These are phyloP conservation scores for Chytriomyces confervae DNA, from an alignment of 192 early-diverging fungal species.

Conservation along the genomic window DNA sequence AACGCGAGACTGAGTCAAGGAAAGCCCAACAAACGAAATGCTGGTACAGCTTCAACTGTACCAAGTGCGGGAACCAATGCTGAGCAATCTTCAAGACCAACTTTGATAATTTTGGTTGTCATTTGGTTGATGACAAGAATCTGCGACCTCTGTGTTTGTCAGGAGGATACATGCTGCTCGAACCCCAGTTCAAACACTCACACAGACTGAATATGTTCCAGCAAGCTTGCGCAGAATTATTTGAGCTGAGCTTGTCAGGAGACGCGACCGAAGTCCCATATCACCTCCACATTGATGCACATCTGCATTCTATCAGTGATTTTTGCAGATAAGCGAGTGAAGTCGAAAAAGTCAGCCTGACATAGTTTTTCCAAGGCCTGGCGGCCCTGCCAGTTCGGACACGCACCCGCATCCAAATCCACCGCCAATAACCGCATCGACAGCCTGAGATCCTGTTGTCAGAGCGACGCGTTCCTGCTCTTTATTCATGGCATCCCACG, in stretches of 20 bases:
- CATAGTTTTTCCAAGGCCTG: conserved; percentile 60
- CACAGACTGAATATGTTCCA: conserved; percentile 33
- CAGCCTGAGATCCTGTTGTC: conserved; percentile 41
- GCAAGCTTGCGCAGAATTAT: conserved; percentile 39
- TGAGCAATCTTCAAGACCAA: conserved; percentile 15
- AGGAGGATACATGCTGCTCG: neutral
- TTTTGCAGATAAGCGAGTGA: neutral
- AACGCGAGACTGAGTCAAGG: neutral
- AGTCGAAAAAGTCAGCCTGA: neutral
- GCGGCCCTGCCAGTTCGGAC: conserved; percentile 56
- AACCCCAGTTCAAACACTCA: neutral
- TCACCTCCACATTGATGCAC: conserved; percentile 52
- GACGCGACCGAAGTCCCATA: conserved; percentile 43
- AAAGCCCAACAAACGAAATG: neutral
- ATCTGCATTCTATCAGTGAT: conserved; percentile 50
- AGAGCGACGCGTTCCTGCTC: conserved; percentile 39
- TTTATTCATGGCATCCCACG: conserved; percentile 38
- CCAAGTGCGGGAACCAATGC: conserved; percentile 51
- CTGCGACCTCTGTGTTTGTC: neutral
- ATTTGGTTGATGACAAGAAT: conserved; percentile 51
- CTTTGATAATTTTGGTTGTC: conserved; percentile 43
- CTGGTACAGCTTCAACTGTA: neutral
- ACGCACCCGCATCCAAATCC: conserved; percentile 52
- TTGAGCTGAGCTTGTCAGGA: conserved; percentile 45
- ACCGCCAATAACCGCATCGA: conserved; percentile 52